phyloP scores from a whole-genome alignment of 768 basidiomycete species.

The Leccinum subgranulosum region DNA sequence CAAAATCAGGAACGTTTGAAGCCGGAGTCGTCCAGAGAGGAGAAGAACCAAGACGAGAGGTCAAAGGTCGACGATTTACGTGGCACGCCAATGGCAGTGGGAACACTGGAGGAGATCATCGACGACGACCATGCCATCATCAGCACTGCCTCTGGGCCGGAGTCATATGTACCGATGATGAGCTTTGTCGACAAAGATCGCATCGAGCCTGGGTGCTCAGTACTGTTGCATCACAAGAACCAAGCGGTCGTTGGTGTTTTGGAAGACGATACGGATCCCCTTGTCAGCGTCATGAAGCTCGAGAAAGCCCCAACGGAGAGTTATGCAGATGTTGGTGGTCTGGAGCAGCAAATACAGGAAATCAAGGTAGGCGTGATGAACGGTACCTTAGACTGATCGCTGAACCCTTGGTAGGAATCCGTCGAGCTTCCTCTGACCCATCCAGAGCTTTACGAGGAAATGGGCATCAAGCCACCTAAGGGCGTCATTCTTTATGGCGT shows the following conservation, averaged over 20 bases:
- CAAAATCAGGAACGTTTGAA: conserved; percentile 89
- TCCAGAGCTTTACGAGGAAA: conserved; percentile 98
- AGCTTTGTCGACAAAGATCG: conserved; percentile 98
- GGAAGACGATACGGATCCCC: conserved; percentile 91
- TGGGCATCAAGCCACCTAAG: conserved; percentile 99
- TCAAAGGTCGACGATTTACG: conserved; percentile 92
- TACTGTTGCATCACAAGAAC: conserved; percentile 93
- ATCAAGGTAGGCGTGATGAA: conserved; percentile 70
- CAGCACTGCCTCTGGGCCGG: conserved; percentile 90
- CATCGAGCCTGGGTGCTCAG: conserved; percentile 93
- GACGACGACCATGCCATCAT: conserved; percentile 99
- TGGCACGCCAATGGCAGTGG: conserved; percentile 97
- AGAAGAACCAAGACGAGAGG: conserved; percentile 94
- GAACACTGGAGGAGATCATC: conserved; percentile 95
- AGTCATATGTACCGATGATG: conserved; percentile 97
- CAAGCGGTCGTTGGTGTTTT: conserved; percentile 94
- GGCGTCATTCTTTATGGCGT: conserved; percentile 99
- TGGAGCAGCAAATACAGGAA: conserved; percentile 97
- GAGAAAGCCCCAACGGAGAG: conserved; percentile 99
- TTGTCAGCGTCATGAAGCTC: conserved; percentile 98
- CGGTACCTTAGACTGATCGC: background rate
- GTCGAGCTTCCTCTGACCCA: conserved; percentile 97
- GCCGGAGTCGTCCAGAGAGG: conserved; percentile 83
- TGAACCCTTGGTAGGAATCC: conserved; percentile 65
- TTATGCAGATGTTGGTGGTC: conserved; percentile 96